Percentiles rank a stretch among this genome's conserved stretches.
Evolutionary conservation across 2,329 filamentous ascomycete genomes (phyloP).

Genomic region (Venturia nashicola): DNA sequence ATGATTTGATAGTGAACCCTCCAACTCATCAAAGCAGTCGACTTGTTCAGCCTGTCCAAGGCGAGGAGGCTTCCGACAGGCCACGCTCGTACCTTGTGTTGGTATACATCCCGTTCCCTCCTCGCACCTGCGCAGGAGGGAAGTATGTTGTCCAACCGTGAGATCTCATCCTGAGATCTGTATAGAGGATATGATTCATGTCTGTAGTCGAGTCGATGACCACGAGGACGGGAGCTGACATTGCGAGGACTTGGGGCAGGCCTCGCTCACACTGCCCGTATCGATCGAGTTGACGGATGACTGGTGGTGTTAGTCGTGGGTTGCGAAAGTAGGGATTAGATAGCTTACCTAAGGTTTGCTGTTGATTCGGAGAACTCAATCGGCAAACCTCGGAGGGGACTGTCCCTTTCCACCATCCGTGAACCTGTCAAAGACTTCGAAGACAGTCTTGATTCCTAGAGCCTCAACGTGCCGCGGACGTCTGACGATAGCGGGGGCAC

Average conservation of each 20-base stretch:
- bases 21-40: neutral
- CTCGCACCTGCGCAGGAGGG: neutral
- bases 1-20: neutral
- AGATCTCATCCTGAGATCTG: neutral
- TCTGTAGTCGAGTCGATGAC: neutral
- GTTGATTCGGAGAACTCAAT: constrained; percentile 3
- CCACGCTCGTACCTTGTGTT: neutral
- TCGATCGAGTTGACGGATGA: neutral
- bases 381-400: neutral
- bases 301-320: neutral
- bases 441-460: constrained; percentile 1
- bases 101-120: neutral
- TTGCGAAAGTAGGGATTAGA: neutral
- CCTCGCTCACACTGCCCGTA: neutral
- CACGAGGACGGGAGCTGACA: neutral
- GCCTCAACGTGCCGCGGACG: neutral
- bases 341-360: neutral
- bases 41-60: neutral
- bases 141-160: neutral
- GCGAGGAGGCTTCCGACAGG: neutral
- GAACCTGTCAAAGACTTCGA: neutral
- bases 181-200: neutral
- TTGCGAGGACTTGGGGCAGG: neutral
- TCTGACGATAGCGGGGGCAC: neutral
- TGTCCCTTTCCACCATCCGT: neutral